Conservation (phyloP, 768 basidiomycete genomes). For the Lyophyllum shimeji region DNA sequence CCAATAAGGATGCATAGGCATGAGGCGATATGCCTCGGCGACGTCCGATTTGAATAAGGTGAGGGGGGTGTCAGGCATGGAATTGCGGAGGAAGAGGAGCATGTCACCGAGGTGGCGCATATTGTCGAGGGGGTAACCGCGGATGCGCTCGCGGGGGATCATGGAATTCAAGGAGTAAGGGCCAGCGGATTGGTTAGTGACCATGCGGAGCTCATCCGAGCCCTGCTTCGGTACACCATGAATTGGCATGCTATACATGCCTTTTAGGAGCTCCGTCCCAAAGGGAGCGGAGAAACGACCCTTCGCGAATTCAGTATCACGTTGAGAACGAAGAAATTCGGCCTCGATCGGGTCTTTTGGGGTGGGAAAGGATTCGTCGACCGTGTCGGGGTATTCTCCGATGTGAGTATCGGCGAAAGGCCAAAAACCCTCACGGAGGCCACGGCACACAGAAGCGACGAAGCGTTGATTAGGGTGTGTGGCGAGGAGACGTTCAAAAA, state of each 20-base stretch:
- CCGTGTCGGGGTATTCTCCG: neutral
- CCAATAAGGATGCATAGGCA: conserved; percentile 31
- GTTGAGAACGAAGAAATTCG: neutral
- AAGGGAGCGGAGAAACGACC: conserved; percentile 22
- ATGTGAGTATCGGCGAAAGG: conserved; percentile 26
- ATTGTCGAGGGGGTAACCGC: conserved; percentile 17
- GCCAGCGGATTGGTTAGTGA: conserved; percentile 36
- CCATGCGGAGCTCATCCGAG: conserved; percentile 29
- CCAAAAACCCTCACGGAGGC: conserved; percentile 39
- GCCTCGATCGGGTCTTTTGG: neutral
- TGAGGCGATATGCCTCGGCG: conserved; percentile 27
- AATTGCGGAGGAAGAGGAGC: neutral
- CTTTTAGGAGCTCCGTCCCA: conserved; percentile 22
- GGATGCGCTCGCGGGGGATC: conserved; percentile 10
- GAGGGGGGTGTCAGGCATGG: neutral
- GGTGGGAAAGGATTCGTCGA: neutral
- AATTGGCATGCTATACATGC: conserved; percentile 5
- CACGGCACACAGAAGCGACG: conserved; percentile 17
- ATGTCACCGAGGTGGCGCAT: conserved; percentile 14
- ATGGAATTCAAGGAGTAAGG: conserved; percentile 25
- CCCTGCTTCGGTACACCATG: conserved; percentile 32
- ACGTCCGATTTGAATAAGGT: conserved; percentile 40
- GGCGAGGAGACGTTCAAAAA: conserved; percentile 10
- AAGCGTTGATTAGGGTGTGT: conserved; percentile 35
- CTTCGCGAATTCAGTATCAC: neutral